A percentile compares a stretch with the other conserved stretches of the same genome.
phyloP scores from a whole-genome alignment of 352 stramenopile species.

The Globisporangium mamillatum region DNA sequence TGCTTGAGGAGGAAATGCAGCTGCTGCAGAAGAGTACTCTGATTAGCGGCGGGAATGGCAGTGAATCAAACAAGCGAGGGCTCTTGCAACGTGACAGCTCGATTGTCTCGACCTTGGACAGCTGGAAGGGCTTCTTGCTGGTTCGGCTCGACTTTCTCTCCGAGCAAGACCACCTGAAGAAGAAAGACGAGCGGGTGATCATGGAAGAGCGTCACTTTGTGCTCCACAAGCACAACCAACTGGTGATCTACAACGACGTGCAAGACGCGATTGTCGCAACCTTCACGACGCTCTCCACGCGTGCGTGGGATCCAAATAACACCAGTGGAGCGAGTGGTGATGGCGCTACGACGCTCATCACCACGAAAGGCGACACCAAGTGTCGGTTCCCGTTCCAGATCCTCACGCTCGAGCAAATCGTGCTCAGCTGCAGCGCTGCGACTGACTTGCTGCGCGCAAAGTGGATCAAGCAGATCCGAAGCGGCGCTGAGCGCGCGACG shows the following conservation, averaged over 20 bases:
- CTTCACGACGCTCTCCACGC: constrained; percentile 43
- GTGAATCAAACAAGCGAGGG: background rate
- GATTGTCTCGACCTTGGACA: background rate
- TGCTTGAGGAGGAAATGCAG: constrained; percentile 35
- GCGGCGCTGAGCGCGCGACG: constrained; percentile 40
- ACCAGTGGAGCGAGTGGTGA: background rate
- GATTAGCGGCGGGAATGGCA: background rate
- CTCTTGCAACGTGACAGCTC: constrained; percentile 10
- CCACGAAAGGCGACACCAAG: constrained; percentile 13
- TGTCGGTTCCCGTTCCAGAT: constrained; percentile 66
- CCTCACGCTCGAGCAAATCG: constrained; percentile 60
- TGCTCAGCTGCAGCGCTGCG: constrained; percentile 57
- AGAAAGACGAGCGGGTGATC: constrained; percentile 16
- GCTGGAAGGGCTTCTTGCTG: constrained; percentile 26
- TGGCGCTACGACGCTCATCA: constrained; percentile 25
- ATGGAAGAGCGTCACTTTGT: constrained; percentile 50
- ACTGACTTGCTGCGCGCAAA: constrained; percentile 54
- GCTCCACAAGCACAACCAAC: constrained; percentile 48
- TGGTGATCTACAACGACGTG: constrained; percentile 36
- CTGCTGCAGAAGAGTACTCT: constrained; percentile 6
- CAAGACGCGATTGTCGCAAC: constrained; percentile 28
- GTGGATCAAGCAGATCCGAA: constrained; percentile 69
- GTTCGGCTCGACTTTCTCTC: constrained; percentile 34
- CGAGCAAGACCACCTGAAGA: constrained; percentile 22
- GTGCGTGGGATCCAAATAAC: constrained; percentile 33